Evolutionary conservation across 768 basidiomycete genomes (phyloP), one percentile per base, ranked within the genome.

Genomic region (Kwoniella sp.): DNA sequence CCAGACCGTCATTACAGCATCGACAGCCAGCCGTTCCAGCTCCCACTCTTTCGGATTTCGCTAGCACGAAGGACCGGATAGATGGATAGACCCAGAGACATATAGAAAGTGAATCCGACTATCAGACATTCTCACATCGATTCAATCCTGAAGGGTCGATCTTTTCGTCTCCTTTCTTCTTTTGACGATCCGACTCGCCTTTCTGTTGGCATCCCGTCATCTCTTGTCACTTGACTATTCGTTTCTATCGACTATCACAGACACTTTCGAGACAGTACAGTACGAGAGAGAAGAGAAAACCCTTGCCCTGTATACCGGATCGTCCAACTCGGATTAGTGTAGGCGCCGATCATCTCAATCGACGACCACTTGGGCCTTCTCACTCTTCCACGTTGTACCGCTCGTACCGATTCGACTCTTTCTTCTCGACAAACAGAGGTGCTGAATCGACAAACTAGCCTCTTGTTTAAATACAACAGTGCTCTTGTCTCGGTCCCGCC

Each of bases 11-110:
- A 45, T 45, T 20, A 45, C 41, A 45, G 8, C 41, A 45, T 45
- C 41, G 41, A 3, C 41, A 3, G 8, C 41, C 41, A 45, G 41
- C 41, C 17, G 3, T 9, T 3, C 11, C 41, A 11, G 41, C 20
- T 45, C 41, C 41, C 41, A 45, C 41, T 45, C 41, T 45, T 45
- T 45, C 20, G 41, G 41, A 45, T 45, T n/a, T n/a, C 41, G 41
- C 41, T 5, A 37, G 34, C 34, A 37, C 7, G 34, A 37, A 37
- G 13, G 41, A 45, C 9, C 41, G 41, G 41, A 7, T 9, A 45
- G 8, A 45, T 17, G 17, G 41, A 11, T 20, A 45, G 17, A 45
- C 11, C 9, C 11, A 45, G 5, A 45, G 11, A 45, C 11, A 45
- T 3, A 45, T 20, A 45, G 11, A 45, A 45, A 45, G 41, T 45